Base-by-base conservation (phyloP, 1,284 basidiomycete species). In the Fomes fomentarius region DNA sequence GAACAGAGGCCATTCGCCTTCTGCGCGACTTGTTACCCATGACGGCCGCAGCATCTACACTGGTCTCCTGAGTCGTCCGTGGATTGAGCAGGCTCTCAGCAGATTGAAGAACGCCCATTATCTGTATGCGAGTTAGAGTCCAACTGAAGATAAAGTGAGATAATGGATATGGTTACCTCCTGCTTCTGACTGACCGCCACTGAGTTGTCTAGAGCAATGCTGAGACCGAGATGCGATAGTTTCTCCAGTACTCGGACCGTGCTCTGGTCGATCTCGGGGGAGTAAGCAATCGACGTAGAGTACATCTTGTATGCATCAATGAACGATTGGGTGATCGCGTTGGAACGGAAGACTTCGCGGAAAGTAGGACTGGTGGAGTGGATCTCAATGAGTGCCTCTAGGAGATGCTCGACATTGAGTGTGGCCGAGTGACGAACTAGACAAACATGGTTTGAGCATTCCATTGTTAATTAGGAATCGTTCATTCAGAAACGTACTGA, bases 331-430 rank as follows among this genome's bases (percentile, higher is more conserved):
- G 85, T 87, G 3, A 79, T 81, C 50, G 82, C 82, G 53, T 88
- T 84, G 0, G 85, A 89, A 61, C 78, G 83, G 71, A 92, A 91
- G 1, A 87, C 67, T 51, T 86, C 79, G 12, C 87, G 82, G 69
- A 92, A 91, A 0, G 82, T 81, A 0, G 78, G 66, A 56, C 79
- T 84, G 0, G 81, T 78, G 1, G 68, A 76, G 62, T 92, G 87
- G 19, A 90, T 71, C 30, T 80, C 76, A 63, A 90, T 83, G 44
- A 93, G 66, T 46, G 84, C 80, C 64, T 87, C 87, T 2, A 90
- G 70, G 14, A 93, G 76, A 4, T 73, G 73, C 64, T 89, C 87
- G 61, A 84, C 82, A 12, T 71, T 74, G 0, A 72, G 65, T 58
- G 81, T 78, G 11, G 73, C 33, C 4, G 51, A 39, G 2, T 40